phyloP scores from a whole-genome alignment of 352 stramenopile species.

The Pilasporangium apinafurcum region DNA sequence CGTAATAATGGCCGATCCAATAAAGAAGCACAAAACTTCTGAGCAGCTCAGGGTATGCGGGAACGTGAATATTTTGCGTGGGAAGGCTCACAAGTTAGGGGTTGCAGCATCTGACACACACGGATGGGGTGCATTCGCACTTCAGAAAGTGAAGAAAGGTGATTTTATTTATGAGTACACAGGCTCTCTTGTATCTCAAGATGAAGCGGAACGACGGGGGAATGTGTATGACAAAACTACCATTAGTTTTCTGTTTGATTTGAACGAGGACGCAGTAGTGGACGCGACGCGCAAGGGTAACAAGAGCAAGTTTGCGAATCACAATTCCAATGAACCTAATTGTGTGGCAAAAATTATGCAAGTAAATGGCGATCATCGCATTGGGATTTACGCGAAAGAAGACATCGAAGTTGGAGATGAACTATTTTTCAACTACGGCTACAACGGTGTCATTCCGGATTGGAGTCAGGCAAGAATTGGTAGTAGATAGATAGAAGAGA shows the following conservation, averaged over 20 bases:
- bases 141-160: slow-evolving; percentile 39
- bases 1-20: slow-evolving; percentile 29
- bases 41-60: slow-evolving; percentile 43
- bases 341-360: slow-evolving; percentile 83
- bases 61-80: slow-evolving; percentile 70
- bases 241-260: slow-evolving; percentile 92
- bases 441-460: slow-evolving; percentile 74
- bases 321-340: slow-evolving; percentile 74
- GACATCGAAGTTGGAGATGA: slow-evolving; percentile 86
- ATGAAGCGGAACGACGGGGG: slow-evolving; percentile 80
- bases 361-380: slow-evolving; percentile 90
- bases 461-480: slow-evolving; percentile 68
- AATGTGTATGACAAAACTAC: slow-evolving; percentile 89
- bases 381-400: slow-evolving; percentile 90
- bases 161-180: slow-evolving; percentile 87
- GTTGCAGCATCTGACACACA: slow-evolving; percentile 59
- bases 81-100: slow-evolving; percentile 38
- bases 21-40: slow-evolving; percentile 14
- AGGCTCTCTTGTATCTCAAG: slow-evolving; percentile 88
- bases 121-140: slow-evolving; percentile 67
- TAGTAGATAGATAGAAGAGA: slow-evolving; percentile 4
- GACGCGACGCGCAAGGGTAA: slow-evolving; percentile 94
- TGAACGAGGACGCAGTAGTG: slow-evolving; percentile 90
- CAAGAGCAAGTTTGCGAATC: slow-evolving; percentile 94
- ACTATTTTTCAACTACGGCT: slow-evolving; percentile 82